A percentile compares a stretch with the other conserved stretches of the same genome.
Evolutionary conservation across 2,329 filamentous ascomycete genomes (phyloP).

Genomic region (Colletotrichum scovillei): DNA sequence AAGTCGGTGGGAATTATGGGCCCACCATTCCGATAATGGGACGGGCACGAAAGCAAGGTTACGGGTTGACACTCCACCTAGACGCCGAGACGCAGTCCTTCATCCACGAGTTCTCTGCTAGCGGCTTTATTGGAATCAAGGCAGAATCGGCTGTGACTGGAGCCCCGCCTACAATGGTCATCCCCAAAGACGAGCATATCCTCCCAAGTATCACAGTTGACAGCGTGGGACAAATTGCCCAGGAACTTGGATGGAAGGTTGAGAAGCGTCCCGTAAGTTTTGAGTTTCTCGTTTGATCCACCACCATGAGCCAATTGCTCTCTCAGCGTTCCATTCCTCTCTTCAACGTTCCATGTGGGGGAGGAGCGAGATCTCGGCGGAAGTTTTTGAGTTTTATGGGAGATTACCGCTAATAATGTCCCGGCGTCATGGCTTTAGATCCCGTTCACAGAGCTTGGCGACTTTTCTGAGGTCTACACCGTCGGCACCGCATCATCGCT

Average conservation of each 20-base stretch:
- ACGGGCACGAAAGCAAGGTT: conserved; percentile 69
- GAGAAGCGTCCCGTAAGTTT: background rate
- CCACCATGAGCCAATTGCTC: background rate
- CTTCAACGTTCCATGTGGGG: background rate
- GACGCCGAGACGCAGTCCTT: conserved; percentile 72
- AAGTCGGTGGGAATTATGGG: conserved; percentile 78
- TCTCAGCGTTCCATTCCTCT: background rate
- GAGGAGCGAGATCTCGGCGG: background rate
- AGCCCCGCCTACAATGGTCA: background rate
- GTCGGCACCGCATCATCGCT: background rate
- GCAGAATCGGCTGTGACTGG: conserved; percentile 43
- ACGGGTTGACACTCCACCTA: conserved; percentile 75
- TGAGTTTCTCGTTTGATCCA: background rate
- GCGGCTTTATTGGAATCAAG: conserved; percentile 73
- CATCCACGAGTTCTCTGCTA: conserved; percentile 77
- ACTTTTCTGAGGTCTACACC: conserved; percentile 9
- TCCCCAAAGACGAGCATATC: background rate
- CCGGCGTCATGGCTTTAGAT: background rate
- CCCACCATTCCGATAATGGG: conserved; percentile 73
- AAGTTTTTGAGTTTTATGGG: background rate
- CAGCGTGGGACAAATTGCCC: background rate
- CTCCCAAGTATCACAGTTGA: background rate
- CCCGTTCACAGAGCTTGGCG: background rate
- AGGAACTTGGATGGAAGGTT: background rate
- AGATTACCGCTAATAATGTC: background rate